Percentiles rank a stretch among this genome's conserved stretches.
Evolutionary conservation across 257 asterid species (phyloP).

Genomic region (Solanum ossicruentum): DNA sequence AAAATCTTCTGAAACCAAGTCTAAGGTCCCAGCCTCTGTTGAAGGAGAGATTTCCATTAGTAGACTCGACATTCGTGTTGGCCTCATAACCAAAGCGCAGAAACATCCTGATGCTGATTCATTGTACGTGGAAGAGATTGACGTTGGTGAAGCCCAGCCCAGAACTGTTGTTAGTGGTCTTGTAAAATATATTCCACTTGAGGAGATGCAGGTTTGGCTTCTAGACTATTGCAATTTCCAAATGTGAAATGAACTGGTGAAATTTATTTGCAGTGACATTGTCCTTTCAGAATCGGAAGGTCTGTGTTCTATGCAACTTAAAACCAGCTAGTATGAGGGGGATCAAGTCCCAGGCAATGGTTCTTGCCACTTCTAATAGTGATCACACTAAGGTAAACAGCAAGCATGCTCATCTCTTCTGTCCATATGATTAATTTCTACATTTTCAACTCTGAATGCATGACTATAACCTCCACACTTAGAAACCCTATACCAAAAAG

Average conservation of each 20-base stretch:
- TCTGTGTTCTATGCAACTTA: constrained; percentile 95
- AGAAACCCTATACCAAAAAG: neutral
- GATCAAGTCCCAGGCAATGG: constrained; percentile 93
- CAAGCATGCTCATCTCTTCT: neutral
- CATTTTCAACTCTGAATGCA: neutral
- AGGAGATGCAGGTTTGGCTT: constrained; percentile 75
- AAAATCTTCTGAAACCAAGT: constrained; percentile 54
- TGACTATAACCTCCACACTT: neutral
- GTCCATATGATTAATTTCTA: neutral
- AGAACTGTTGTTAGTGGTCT: constrained; percentile 97
- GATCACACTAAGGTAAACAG: constrained; percentile 65
- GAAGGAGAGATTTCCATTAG: constrained; percentile 53
- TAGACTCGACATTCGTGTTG: constrained; percentile 88
- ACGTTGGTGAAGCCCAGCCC: constrained; percentile 80
- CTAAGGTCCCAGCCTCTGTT: constrained; percentile 36
- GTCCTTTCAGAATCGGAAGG: constrained; percentile 68
- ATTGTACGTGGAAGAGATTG: constrained; percentile 89
- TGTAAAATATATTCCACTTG: constrained; percentile 80
- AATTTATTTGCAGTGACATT: neutral
- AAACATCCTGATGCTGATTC: constrained; percentile 96
- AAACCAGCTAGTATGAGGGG: constrained; percentile 93
- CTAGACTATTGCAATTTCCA: neutral
- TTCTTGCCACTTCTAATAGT: constrained; percentile 77
- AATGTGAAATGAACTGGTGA: neutral
- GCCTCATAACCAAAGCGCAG: constrained; percentile 67